Base-by-base conservation (phyloP, 1,139 yeast genomes). In the Pichia sp. region DNA sequence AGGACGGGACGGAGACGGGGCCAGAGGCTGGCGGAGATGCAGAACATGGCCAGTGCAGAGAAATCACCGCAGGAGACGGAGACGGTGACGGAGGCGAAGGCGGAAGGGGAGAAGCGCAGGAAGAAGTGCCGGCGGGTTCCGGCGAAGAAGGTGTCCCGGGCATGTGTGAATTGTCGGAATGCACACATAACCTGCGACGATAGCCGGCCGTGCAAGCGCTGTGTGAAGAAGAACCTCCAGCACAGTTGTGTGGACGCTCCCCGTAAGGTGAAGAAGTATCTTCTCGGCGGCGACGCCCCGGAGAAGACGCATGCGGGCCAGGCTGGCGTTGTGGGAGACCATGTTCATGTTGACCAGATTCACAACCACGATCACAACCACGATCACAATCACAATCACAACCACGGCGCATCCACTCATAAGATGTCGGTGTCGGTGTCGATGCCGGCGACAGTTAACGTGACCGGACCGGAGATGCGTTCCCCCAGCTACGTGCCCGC, bases 181-280 rank as follows among this genome's bases (percentile, higher is more conserved):
- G 86, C 95, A 2, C 97, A 91, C 69, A 81, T 90, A 76, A 87
- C 97, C 0, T 91, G 97, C 68, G 96, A 89, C 62, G 78, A 83
- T 29, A 67, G 72, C 24, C 66, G 99, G 51, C 99, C 99, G 0
- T 93, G 99, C 65, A 78, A 78, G 54, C 71, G 97, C 52, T 93
- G 99, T 70, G 69, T 85, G 7, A 77, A 76, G 48, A 75, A 91
- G 62, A 93, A 93, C 0, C 72, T 90, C 33, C 81, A 77, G 3
- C 78, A 73, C n/a, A 76, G 88, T 0, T 92, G 99, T 71, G 82
- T 83, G 50, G 97, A 92, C 73, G 97, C 97, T 5, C 95, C 95
- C 1, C 73, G 98, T 51, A 92, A 92, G 71, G 76, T 81, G 62
- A 89, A 90, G 68, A 92, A 92, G 67, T 92, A 92, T 63, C 71